Base-by-base conservation (phyloP, 345 rosid genomes). In the Litchi chinensis region DNA sequence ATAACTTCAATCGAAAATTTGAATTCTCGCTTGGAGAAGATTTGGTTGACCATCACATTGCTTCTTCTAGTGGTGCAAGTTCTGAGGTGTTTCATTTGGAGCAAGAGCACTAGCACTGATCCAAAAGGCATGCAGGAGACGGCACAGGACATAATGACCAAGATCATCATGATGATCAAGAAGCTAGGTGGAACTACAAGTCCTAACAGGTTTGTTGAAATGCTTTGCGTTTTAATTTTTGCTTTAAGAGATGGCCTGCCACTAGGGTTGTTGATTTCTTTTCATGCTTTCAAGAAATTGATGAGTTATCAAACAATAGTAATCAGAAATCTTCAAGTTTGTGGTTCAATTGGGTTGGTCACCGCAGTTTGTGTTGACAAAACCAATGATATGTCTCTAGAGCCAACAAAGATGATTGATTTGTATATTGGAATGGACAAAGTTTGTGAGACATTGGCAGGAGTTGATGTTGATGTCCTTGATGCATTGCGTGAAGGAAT, bases 221-320 rank as follows among this genome's bases (percentile, higher is more conserved):
- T 70, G 74, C 57, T 71, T 15, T 50, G 43, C 9, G 10, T 71
- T 15, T 18, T 71, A 26, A 44, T 52, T 15, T 28, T 71, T 2
- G 63, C 19, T 1, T 8, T 5, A 28, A 71, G 44, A 15, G 74
- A 71, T 71, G 74, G 63, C 24, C 32, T 28, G 44, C 74, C 74
- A 50, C 9, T 71, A 1, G 74, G 74, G 62, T 28, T 71, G 28
- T 28, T 71, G 5, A 8, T 32, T 41, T 71, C 43, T 71, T 28
- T 28, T 3, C 54, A 16, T 52, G 74, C 63, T 50, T 50, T 44
- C 12, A 71, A 71, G 44, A 37, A 52, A 26, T 28, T 71, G 0
- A 0, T 1, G 19, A 5, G 26, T 52, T 71, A 16, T 13, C 10
- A 44, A 10, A 63, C 41, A 43, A 28, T 1, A 26, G 63, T 32